Conservation (phyloP, 169 alveolate genomes). For the Eimeria necatrix region DNA sequence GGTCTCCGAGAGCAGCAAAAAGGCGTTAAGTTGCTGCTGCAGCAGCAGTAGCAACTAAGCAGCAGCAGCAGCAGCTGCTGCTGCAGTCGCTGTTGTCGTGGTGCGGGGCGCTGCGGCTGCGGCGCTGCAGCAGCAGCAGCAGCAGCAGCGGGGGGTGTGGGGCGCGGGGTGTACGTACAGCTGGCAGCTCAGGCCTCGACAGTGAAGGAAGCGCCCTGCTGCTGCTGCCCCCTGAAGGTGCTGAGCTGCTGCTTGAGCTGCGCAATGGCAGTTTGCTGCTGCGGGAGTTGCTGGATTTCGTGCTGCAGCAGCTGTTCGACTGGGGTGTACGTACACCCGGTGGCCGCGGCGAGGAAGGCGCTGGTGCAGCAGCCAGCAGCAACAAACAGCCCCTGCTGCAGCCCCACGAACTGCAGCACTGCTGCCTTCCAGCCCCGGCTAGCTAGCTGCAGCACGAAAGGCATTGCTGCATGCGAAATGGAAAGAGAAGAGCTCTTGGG, state of each 20-base stretch:
- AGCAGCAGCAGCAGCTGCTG: conserved; percentile 43
- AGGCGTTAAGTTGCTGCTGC: neutral
- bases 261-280: neutral
- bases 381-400: conserved; percentile 63
- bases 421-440: conserved; percentile 78
- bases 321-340: conserved; percentile 11
- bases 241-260: conserved; percentile 15
- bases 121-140: conserved; percentile 46
- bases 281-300: conserved; percentile 1
- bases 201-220: conserved; percentile 13
- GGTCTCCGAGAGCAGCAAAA: neutral
- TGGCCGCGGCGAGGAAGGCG: neutral
- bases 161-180: neutral
- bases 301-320: conserved; percentile 21
- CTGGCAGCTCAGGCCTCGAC: neutral
- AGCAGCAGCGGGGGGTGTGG: neutral
- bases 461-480: conserved; percentile 46
- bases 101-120: neutral
- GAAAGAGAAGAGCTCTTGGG: conserved; percentile 55
- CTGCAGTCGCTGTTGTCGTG: neutral
- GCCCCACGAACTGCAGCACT: neutral
- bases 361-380: conserved; percentile 46
- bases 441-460: conserved; percentile 53
- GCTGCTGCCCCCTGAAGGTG: neutral
- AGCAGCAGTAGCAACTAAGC: neutral